Evolutionary conservation across 2,329 filamentous ascomycete genomes (phyloP), one percentile per base, ranked within the genome.

Genomic region (Bipolaris zeicola): DNA sequence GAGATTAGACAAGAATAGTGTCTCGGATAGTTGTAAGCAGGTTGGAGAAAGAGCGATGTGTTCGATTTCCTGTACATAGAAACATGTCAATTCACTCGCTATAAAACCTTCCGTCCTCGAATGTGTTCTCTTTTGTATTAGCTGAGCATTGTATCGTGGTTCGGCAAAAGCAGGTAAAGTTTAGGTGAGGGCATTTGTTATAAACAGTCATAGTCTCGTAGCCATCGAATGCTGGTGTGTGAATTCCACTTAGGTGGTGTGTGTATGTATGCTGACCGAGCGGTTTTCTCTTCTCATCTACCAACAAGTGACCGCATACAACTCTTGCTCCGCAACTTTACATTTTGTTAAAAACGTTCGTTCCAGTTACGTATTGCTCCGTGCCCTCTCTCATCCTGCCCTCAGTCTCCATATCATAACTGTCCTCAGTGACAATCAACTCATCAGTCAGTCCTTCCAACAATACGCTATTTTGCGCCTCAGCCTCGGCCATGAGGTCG

Each of bases 401-500:
- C 41, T 70, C 68, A 0, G 58, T 41, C 1, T 61, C 59, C 13
- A n/a, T 37, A 8, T 46, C 33, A 50, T 49, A 48, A 3, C 46
- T 55, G 0, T 61, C 61, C 22, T 58, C 52, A 1, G 46, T 58
- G 3, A 58, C 44, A 24, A 54, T 42, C 1, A 57, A 22, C 11
- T 58, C 55, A 39, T 58, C 55, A 6, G 52, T 43, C 31, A 58
- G 39, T 20, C 69, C 67, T 50, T 75, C 72, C 4, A 75, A 49
- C 6, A 77, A 16, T 3, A 75, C 58, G 18, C 68, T 73, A 11
- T 64, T 62, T 59, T 80, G 78, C 0, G 77, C 77, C 62, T 81
- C 79, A 0, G 78, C 75, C 3, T 76, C 76, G 18, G 77, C 76
- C 75, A 82, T 75, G 60, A 80, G 64, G 58, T 81, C 79, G 45